Evolutionary conservation across 1,139 yeast genomes (phyloP).

Genomic region (Debaryomyces psychrophilus): DNA sequence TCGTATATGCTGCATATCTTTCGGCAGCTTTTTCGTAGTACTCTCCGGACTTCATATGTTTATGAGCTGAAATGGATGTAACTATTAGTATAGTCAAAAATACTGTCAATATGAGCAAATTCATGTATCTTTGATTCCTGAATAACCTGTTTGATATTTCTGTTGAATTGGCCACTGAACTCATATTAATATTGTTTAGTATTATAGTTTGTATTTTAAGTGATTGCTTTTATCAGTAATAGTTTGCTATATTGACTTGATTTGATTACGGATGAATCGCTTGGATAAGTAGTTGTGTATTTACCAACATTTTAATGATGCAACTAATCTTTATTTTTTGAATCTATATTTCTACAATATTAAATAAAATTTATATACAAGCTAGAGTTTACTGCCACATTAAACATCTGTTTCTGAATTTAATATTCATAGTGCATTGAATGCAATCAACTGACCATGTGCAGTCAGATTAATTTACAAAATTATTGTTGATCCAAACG

Average conservation of each 20-base stretch:
- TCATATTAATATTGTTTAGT: not conserved
- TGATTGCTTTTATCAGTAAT: too few relatives aligned
- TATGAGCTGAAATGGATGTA: conserved; percentile 27
- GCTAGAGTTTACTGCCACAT: not conserved
- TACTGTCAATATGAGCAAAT: conserved; percentile 24
- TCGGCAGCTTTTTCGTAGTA: conserved; percentile 21
- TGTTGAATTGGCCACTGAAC: conserved; percentile 31
- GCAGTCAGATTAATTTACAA: not conserved
- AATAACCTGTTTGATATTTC: conserved; percentile 33
- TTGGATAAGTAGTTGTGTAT: not conserved
- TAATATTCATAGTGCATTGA: not conserved
- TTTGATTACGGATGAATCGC: conserved; percentile 1
- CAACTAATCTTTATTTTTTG: not conserved
- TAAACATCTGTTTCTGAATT: not conserved
- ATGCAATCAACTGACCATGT: not conserved
- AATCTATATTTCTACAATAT: not conserved
- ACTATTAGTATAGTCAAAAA: conserved; percentile 28
- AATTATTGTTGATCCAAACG: conserved; percentile 28
- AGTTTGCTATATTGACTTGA: too few relatives aligned
- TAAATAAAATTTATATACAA: not conserved
- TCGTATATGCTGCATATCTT: conserved; percentile 16
- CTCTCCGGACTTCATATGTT: conserved; percentile 17
- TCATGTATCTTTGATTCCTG: conserved; percentile 31
- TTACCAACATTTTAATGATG: not conserved
- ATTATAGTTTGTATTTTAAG: too few relatives aligned